Percentiles rank a stretch among this genome's conserved stretches.
These are phyloP conservation scores for Glycine soja DNA, from an alignment of 306 rosid genomes.

Conservation along the genomic window DNA sequence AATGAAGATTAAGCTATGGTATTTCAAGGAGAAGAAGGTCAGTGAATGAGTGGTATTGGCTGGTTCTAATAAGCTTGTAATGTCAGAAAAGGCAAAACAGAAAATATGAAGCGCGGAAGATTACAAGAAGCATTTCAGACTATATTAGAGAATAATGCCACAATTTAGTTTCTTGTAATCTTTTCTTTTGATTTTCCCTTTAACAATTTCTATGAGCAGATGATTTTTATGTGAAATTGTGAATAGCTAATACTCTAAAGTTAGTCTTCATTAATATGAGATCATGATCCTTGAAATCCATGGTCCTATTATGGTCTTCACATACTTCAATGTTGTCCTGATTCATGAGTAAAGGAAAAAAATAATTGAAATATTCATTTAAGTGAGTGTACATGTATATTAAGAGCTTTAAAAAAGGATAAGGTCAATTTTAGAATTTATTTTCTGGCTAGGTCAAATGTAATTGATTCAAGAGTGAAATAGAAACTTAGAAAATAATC, in stretches of 20 bases:
- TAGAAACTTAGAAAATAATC: neutral
- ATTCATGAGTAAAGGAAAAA: neutral
- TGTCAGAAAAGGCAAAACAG: neutral
- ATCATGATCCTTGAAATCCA: constrained; percentile 21
- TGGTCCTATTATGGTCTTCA: constrained; percentile 21
- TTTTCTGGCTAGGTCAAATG: neutral
- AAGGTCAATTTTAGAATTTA: neutral
- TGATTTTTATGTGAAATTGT: constrained; percentile 12
- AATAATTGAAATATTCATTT: constrained; percentile 3
- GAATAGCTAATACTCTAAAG: constrained; percentile 7
- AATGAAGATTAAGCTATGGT: neutral
- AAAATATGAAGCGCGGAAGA: neutral
- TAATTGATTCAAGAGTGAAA: neutral
- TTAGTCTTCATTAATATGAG: neutral
- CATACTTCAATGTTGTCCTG: neutral
- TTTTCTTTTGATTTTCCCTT: neutral
- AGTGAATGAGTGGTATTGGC: neutral
- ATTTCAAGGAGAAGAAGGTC: constrained; percentile 32
- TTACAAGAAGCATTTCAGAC: constrained; percentile 22
- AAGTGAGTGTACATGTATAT: neutral
- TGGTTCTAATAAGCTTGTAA: neutral
- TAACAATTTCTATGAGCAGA: neutral
- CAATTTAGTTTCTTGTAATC: constrained; percentile 17
- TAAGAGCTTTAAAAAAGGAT: neutral
- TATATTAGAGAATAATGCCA: neutral